These are phyloP conservation scores for Clarireedia monteithiana DNA, from an alignment of 2,329 filamentous ascomycete genomes.

Conservation along the genomic window DNA sequence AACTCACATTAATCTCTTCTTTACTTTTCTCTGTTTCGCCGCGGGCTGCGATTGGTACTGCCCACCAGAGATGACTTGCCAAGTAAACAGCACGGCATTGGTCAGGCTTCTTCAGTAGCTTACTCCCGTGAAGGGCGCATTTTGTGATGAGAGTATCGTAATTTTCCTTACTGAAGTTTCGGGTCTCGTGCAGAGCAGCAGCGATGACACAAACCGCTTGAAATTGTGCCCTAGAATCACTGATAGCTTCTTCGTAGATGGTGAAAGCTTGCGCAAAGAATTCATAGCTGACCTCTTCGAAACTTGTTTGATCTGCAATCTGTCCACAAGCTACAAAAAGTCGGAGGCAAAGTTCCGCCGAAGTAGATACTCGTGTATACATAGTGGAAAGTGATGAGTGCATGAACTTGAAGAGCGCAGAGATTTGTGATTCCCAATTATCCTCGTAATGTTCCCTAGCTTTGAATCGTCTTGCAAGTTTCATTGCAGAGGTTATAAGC, in stretches of 20 bases:
- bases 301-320: constrained; percentile 81
- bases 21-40: constrained; percentile 60
- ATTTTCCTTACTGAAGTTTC: constrained; percentile 92
- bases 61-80: constrained; percentile 97
- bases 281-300: constrained; percentile 95
- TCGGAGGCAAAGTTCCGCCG: constrained; percentile 80
- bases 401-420: constrained; percentile 89
- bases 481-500: constrained; percentile 81
- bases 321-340: constrained; percentile 89
- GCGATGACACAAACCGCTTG: constrained; percentile 95
- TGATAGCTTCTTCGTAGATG: constrained; percentile 93
- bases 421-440: constrained; percentile 65
- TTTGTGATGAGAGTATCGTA: constrained; percentile 99
- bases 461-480: constrained; percentile 84
- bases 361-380: constrained; percentile 75
- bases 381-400: constrained; percentile 80
- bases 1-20: constrained; percentile 68
- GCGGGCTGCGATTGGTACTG: constrained; percentile 69
- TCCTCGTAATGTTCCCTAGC: constrained; percentile 78
- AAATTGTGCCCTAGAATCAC: constrained; percentile 93
- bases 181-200: constrained; percentile 76
- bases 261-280: constrained; percentile 98
- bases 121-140: constrained; percentile 92
- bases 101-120: constrained; percentile 93
- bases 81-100: constrained; percentile 95